Evolutionary conservation across 305 asterid genomes (phyloP).

Genomic region (Solanum hybrid): DNA sequence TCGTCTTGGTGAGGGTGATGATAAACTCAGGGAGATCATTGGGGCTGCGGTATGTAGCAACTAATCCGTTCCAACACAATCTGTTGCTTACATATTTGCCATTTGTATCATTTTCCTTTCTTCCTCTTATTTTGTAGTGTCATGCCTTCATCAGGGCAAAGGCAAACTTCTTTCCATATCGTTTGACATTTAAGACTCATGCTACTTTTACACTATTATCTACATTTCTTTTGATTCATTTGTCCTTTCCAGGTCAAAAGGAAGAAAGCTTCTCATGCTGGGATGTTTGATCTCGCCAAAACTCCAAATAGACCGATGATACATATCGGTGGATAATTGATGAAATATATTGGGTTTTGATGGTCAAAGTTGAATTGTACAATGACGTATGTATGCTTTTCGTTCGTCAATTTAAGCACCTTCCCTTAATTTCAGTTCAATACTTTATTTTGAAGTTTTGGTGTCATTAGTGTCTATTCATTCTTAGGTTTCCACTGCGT

Average conservation of each 20-base stretch:
- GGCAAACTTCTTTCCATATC: not conserved
- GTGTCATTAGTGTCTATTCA: not conserved
- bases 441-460: not conserved
- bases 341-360: not conserved
- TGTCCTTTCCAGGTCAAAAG: constrained; percentile 57
- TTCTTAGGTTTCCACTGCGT: not conserved
- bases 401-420: not conserved
- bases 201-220: not conserved
- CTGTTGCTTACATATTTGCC: not conserved
- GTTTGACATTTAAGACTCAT: not conserved
- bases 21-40: constrained; percentile 66
- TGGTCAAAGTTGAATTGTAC: not conserved
- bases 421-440: not conserved
- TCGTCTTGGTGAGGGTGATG: constrained; percentile 71
- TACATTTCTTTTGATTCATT: constrained; percentile 13
- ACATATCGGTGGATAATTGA: constrained; percentile 78
- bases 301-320: constrained; percentile 96
- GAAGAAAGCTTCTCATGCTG: constrained; percentile 95
- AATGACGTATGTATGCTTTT: not conserved
- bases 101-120: not conserved
- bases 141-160: not conserved
- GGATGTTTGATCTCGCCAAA: constrained; percentile 87
- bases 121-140: not conserved
- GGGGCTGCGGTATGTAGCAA: constrained; percentile 61
- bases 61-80: constrained; percentile 1